These are phyloP conservation scores for Daldinia decipiens DNA, from an alignment of 495 filamentous ascomycete genomes.

Conservation along the genomic window DNA sequence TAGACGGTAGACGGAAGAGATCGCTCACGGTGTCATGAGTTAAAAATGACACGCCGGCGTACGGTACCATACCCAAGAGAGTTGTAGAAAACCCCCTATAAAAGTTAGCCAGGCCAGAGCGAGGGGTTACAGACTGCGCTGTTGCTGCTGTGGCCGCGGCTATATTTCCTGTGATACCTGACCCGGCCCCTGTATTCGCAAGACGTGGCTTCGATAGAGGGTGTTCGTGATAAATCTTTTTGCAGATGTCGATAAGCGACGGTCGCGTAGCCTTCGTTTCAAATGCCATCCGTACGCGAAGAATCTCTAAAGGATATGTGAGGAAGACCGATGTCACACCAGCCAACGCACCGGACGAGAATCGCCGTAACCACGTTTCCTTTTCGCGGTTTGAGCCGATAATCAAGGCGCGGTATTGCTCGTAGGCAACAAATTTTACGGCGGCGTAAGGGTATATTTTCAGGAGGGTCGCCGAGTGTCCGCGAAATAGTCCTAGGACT, in stretches of 20 bases:
- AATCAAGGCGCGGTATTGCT: constrained; percentile 83
- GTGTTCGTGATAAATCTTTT: constrained; percentile 83
- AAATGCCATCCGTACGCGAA: constrained; percentile 91
- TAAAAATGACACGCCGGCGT: constrained; percentile 96
- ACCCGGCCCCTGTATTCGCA: constrained; percentile 18
- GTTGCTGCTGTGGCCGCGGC: constrained; percentile 45
- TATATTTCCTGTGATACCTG: constrained; percentile 28
- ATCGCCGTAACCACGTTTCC: constrained; percentile 81
- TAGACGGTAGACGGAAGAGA: constrained; percentile 70
- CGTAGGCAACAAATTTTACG: constrained; percentile 97
- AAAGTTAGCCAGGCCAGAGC: constrained; percentile 83
- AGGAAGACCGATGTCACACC: constrained; percentile 92
- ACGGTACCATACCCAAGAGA: constrained; percentile 91
- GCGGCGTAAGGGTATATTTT: constrained; percentile 97
- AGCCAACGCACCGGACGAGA: constrained; percentile 81
- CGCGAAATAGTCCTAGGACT: constrained; percentile 80
- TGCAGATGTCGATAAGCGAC: constrained; percentile 76
- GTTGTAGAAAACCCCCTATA: constrained; percentile 94
- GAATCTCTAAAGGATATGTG: constrained; percentile 93
- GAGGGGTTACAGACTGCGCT: constrained; percentile 59
- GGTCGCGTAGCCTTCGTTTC: constrained; percentile 80
- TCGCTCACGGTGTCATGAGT: constrained; percentile 91
- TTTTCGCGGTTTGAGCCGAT: constrained; percentile 72
- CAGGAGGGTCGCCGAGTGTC: constrained; percentile 92
- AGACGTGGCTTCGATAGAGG: constrained; percentile 43